Evolutionary conservation across 163 green algal species (phyloP), one percentile per base, ranked within the genome.

Genomic region (Trebouxia gelatinosa): DNA sequence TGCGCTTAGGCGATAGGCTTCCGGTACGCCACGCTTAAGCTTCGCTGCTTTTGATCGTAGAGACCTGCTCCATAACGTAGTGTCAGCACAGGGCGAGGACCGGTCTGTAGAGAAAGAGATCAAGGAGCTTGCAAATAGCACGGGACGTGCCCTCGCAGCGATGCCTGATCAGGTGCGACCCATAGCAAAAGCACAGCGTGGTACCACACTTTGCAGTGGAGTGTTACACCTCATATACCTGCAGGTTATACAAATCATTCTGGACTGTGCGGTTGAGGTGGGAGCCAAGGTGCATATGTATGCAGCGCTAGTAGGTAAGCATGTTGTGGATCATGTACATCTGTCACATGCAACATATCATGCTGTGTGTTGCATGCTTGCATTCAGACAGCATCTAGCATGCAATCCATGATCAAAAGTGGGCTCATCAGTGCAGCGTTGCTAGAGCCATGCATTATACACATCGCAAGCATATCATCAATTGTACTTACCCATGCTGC

Each of bases 251-350:
- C 68, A 59, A 11, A 76, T 38, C 6, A 39, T 76, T 29, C 28
- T 76, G 40, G 68, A 76, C 40, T 76, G 68, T 31, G n/a, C 68
- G 61, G 68, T 76, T 9, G 68, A 76, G n/a, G 39, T 76, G 40
- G 17, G 32, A 31, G 43, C 68, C 43, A 76, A 76, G 9, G 43
- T 13, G 6, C 31, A 29, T 0, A 76, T 76, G 2, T 76, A 76
- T 39, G 68, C 68, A 39, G 62, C 68, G 6, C 68, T 76, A 43
- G 68, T 61, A 46, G 68, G 68, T 58, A 61, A 64, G n/a, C n/a
- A n/a, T n/a, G n/a, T n/a, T n/a, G n/a, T n/a, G n/a, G n/a, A n/a
- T n/a, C n/a, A n/a, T n/a, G n/a, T n/a, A n/a, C n/a, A n/a, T n/a
- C n/a, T n/a, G n/a, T n/a, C n/a, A n/a, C n/a, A n/a, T n/a, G n/a